phyloP scores from a whole-genome alignment of 495 filamentous ascomycete species.

The Rhypophila decipiens region DNA sequence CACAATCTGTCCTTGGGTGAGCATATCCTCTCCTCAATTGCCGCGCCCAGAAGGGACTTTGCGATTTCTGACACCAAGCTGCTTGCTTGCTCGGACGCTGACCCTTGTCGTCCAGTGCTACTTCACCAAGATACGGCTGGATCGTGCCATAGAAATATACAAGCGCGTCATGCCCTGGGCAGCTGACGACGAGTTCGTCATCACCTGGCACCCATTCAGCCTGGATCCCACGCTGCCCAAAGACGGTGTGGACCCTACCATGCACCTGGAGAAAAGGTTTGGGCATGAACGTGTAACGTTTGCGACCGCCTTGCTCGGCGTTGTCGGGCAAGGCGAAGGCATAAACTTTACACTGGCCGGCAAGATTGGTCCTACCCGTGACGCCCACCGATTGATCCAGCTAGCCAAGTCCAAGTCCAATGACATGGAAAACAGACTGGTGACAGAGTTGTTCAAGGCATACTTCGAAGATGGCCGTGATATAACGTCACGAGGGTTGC shows the following conservation, averaged over 20 bases:
- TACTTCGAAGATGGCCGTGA: conserved; percentile 78
- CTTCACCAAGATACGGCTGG: conserved; percentile 70
- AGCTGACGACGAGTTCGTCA: conserved; percentile 58
- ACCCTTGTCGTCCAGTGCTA: conserved; percentile 52
- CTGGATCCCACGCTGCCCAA: conserved; percentile 61
- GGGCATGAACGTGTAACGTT: conserved; percentile 50
- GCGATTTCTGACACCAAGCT: background rate
- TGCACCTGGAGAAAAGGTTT: conserved; percentile 20
- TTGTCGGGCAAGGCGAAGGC: conserved; percentile 55
- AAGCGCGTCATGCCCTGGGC: conserved; percentile 49
- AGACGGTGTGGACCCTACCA: conserved; percentile 12
- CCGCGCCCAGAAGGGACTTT: background rate
- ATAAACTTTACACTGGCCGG: conserved; percentile 70
- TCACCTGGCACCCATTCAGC: conserved; percentile 74
- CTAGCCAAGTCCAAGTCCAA: conserved; percentile 54
- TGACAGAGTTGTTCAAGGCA: conserved; percentile 60
- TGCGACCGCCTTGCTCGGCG: conserved; percentile 52
- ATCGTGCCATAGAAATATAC: conserved; percentile 61
- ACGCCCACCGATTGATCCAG: conserved; percentile 70
- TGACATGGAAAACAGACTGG: conserved; percentile 54
- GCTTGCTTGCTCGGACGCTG: background rate
- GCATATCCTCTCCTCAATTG: conserved; percentile 10
- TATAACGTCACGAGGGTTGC: conserved; percentile 57
- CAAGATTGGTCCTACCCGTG: conserved; percentile 68
- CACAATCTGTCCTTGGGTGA: conserved; percentile 68